Evolutionary conservation across 192 early-diverging fungal genomes (phyloP), one percentile per base, ranked within the genome.

Genomic region (Rhizophagus clarus): DNA sequence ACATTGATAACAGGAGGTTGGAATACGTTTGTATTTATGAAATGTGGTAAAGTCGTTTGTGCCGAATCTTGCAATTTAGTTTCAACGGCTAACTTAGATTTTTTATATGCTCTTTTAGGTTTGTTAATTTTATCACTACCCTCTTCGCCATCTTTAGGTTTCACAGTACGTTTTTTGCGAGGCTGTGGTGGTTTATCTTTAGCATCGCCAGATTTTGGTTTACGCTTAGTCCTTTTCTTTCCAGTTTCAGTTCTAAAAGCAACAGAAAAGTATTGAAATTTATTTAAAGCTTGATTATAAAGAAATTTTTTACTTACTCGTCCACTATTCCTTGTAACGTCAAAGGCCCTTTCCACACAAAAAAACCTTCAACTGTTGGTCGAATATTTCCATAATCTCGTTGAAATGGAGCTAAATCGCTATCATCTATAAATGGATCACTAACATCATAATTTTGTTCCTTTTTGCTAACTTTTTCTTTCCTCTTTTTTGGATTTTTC

Each of bases 361-460:
- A 90, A 32, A 83, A 90, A 12, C 88, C 88, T 14, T 87, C 84
- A 24, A 82, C 61, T 64, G 85, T 83, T 4, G 85, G 84, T 5
- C 83, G 77, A 9, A 83, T 64, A 72, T 83, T 82, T 6, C 85
- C 83, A 49, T 78, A 82, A 8, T 82, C 73, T 10, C 81, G 82
- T 61, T 84, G 79, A 45, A 82, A 77, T 34, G 87, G 77, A 63
- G 86, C 77, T 79, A 87, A 82, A n/a, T 88, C 89, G 67, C 89
- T 90, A 66, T 90, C 89, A 79, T 90, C 89, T 73, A 90, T 90
- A 70, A 90, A 90, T 5, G 88, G 88, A 83, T 90, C 89, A 26
- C 83, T 84, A 67, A 85, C 71, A 61, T 90, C 89, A 42, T 90
- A 90, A 4, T 85, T 81, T 68, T 90, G 68, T 40, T 70, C 68